Conservation (phyloP, 1,284 basidiomycete genomes). For the Ustilago vetiveriae region DNA sequence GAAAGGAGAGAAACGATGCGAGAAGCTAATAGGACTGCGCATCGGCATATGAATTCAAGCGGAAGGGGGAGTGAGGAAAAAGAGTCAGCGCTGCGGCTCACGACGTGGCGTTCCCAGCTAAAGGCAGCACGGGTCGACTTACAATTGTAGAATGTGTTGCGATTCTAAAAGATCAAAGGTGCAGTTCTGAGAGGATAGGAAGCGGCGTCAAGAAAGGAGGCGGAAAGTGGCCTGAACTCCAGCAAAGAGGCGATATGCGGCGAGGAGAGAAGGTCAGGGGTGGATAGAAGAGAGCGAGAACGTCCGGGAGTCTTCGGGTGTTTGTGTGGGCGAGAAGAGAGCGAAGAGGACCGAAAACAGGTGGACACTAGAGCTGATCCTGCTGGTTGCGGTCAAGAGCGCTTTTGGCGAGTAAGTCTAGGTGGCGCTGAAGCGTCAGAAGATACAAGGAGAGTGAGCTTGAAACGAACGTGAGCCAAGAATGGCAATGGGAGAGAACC, state of each 20-base stretch:
- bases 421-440: too few relatives aligned
- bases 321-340: background rate
- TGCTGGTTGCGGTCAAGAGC: too few relatives aligned
- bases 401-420: too few relatives aligned
- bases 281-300: too few relatives aligned
- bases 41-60: background rate
- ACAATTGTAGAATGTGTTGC: background rate
- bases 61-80: background rate
- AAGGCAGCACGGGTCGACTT: background rate
- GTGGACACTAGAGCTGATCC: too few relatives aligned
- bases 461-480: slow-evolving; percentile 22
- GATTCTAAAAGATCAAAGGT: background rate
- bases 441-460: slow-evolving; percentile 1
- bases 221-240: too few relatives aligned
- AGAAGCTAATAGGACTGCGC: background rate
- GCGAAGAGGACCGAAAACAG: too few relatives aligned
- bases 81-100: background rate
- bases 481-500: background rate
- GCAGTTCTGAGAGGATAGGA: background rate
- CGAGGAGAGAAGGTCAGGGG: background rate
- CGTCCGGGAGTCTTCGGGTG: too few relatives aligned
- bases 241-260: too few relatives aligned
- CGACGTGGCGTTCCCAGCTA: background rate
- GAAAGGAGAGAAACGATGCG: background rate
- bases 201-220: background rate